These are phyloP conservation scores for Aspergillus nomiae DNA, from an alignment of 2,329 filamentous ascomycete species.

Conservation along the genomic window DNA sequence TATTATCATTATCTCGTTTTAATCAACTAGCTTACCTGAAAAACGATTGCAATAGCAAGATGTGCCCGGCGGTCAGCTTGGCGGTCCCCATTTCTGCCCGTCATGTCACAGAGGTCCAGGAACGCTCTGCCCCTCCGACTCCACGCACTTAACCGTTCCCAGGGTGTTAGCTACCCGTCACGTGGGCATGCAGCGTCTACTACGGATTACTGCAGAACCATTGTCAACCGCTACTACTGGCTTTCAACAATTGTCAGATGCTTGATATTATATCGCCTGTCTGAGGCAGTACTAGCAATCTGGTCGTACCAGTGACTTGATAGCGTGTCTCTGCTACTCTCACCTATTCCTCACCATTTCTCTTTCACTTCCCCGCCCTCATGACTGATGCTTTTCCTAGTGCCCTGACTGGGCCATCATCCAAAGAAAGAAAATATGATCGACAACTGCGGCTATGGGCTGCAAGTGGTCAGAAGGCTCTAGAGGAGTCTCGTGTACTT, in stretches of 20 bases:
- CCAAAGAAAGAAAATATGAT: constrained; percentile 81
- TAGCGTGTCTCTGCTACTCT: neutral
- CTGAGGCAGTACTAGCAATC: neutral
- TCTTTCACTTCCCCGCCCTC: constrained; percentile 9
- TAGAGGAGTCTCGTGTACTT: constrained; percentile 90
- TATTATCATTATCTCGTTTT: too few species aligned
- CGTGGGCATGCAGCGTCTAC: neutral
- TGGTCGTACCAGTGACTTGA: neutral
- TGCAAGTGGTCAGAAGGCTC: constrained; percentile 82
- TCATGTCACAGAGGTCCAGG: too few species aligned
- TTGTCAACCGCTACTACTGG: neutral
- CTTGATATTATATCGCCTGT: neutral
- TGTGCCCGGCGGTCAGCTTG: too few species aligned
- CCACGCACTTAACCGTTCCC: too few species aligned
- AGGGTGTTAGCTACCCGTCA: neutral
- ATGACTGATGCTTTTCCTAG: constrained; percentile 42
- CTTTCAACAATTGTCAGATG: neutral
- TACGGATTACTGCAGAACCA: constrained; percentile 1
- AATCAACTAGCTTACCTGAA: too few species aligned
- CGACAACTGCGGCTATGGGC: constrained; percentile 95
- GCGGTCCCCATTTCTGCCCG: too few species aligned
- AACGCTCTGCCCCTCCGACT: too few species aligned
- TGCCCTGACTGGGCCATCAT: constrained; percentile 51
- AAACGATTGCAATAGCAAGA: too few species aligned
- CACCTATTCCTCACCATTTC: neutral